A percentile compares a stretch with the other conserved stretches of the same genome.
These are phyloP conservation scores for Ogataea chonburiensis DNA, from an alignment of 805 yeast species.

Conservation along the genomic window DNA sequence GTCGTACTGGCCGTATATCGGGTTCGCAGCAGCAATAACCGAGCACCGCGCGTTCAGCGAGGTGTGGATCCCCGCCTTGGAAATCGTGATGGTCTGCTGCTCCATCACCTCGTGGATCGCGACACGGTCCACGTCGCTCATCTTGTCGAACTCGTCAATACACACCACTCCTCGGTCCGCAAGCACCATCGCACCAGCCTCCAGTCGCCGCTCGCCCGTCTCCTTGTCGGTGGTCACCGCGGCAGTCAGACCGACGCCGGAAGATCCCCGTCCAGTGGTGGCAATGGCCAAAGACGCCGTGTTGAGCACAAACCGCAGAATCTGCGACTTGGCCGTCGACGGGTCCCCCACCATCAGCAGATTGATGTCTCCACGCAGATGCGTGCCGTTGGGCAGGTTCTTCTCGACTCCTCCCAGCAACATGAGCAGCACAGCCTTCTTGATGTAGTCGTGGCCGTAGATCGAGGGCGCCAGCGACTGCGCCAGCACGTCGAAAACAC, in stretches of 20 bases:
- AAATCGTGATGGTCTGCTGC: conserved; percentile 97
- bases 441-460: conserved; percentile 88
- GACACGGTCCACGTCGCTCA: conserved; percentile 95
- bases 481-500: conserved; percentile 75
- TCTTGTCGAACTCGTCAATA: conserved; percentile 98
- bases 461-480: conserved; percentile 94
- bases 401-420: conserved; percentile 92
- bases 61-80: conserved; percentile 97
- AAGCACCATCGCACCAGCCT: conserved; percentile 99
- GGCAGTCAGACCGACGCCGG: conserved; percentile 99
- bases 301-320: conserved; percentile 88
- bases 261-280: conserved; percentile 98
- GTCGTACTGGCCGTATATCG: conserved; percentile 95
- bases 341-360: conserved; percentile 98
- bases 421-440: conserved; percentile 87
- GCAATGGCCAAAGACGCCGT: conserved; percentile 96
- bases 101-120: conserved; percentile 99
- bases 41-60: conserved; percentile 95
- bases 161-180: conserved; percentile 98
- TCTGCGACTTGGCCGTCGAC: conserved; percentile 96
- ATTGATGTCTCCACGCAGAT: conserved; percentile 96
- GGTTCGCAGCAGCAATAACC: conserved; percentile 97
- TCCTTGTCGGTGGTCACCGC: conserved; percentile 96
- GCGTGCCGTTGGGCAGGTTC: conserved; percentile 91
- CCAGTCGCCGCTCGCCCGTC: conserved; percentile 93